Evolutionary conservation across 352 stramenopile species (phyloP).

Genomic region (Pythium myriotylum): DNA sequence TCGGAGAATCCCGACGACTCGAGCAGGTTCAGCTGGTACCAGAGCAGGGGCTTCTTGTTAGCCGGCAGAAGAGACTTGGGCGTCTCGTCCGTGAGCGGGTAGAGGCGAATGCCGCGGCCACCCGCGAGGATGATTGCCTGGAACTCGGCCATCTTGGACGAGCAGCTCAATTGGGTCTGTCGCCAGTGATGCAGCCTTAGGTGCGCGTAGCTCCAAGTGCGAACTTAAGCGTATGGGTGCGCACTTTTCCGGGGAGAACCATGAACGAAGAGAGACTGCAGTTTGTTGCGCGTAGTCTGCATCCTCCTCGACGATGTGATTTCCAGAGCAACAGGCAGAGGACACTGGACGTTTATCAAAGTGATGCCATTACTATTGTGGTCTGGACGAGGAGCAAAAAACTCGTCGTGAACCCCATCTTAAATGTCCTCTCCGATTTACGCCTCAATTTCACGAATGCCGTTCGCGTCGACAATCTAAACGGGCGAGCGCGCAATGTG

Average conservation of each 20-base stretch:
- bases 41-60: constrained; percentile 71
- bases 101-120: constrained; percentile 77
- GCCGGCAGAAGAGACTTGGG: constrained; percentile 70
- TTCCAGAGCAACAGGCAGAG: no score
- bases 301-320: no score
- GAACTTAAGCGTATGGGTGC: neutral
- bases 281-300: no score
- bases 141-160: constrained; percentile 69
- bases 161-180: constrained; percentile 3
- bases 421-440: constrained; percentile 33
- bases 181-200: neutral
- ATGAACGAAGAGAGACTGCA: no score
- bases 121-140: constrained; percentile 83
- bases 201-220: neutral
- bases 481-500: no score
- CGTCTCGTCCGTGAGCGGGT: constrained; percentile 77
- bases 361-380: no score
- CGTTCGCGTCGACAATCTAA: constrained; percentile 68
- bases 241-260: no score
- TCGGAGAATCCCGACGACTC: constrained; percentile 81
- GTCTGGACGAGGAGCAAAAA: no score
- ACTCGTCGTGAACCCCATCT: no score
- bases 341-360: no score
- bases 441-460: constrained; percentile 66
- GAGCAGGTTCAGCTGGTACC: constrained; percentile 83